Base-by-base conservation (phyloP, 1,284 basidiomycete species). In the Ceratobasidium sp. region DNA sequence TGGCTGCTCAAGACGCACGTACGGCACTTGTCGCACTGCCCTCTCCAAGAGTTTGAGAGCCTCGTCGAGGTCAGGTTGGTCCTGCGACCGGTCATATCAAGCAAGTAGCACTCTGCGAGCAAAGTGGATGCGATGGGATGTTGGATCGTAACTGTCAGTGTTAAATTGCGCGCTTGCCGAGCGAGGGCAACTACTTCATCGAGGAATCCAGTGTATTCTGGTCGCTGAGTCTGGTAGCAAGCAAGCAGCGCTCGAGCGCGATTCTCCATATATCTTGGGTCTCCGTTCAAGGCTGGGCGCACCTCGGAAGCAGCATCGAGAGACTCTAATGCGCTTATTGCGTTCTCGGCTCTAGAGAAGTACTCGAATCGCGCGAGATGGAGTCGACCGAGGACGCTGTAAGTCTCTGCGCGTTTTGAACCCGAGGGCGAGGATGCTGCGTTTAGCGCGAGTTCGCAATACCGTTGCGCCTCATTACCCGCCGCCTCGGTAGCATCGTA, bases 291-390 rank as follows among this genome's bases (percentile, higher is more conserved):
- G 9, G 62, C 29, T 2, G 29, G 46, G 7, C 51, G 22, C 6
- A 27, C 46, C 24, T 37, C 22, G 16, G 31, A 29, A 14, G 46
- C 62, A 9, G 16, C 31, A 16, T 64, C 62, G 46, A 64, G 61
- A 39, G 22, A 39, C 27, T 41, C n/a, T 1, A 62, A 7, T 5
- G 61, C 61, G n/a, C 43, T 41, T 46, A 27, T 39, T 8, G 61
- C 61, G 27, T 62, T 39, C 4, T 22, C 39, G 27, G n/a, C 6
- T 11, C 6, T 39, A 16, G 22, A 41, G 11, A 43, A n/a, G 27
- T 62, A 62, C 43, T 62, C 61, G 39, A 62, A 62, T 46, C 61
- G 39, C 8, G 62, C 31, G 49, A 64, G 62, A 34, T 64, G 46
- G 5, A 64, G 29, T n/a, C 48, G 43, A 43, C 62, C 34, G n/a